These are phyloP conservation scores for Fraxinus xanthoxyloides DNA, from an alignment of 305 asterid species.

Conservation along the genomic window DNA sequence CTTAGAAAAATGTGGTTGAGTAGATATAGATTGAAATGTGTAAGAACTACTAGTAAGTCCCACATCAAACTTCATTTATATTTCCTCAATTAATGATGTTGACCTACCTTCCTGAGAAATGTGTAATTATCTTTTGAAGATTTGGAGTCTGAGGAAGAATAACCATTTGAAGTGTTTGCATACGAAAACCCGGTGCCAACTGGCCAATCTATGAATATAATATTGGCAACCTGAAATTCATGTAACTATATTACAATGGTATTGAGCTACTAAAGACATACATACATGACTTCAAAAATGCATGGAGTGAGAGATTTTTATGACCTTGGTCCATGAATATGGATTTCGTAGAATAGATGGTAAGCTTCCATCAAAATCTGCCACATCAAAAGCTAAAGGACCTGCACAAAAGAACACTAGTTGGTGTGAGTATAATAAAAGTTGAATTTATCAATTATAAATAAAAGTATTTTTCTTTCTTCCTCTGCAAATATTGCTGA, in stretches of 20 bases:
- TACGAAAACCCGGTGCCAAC: constrained; percentile 50
- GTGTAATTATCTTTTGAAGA: constrained; percentile 24
- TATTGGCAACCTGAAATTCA: constrained; percentile 33
- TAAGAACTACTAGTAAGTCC: background rate
- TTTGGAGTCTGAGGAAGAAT: constrained; percentile 32
- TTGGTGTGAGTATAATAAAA: background rate
- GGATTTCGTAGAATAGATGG: background rate
- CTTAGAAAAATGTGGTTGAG: background rate
- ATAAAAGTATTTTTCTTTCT: too few relatives aligned
- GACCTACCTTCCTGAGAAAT: constrained; percentile 36
- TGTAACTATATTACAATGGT: too few relatives aligned
- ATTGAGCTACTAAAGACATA: too few relatives aligned
- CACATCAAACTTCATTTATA: background rate
- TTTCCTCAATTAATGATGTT: too few relatives aligned
- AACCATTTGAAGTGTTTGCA: constrained; percentile 32
- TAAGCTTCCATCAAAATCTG: background rate
- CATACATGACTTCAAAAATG: background rate
- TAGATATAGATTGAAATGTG: too few relatives aligned
- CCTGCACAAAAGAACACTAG: background rate
- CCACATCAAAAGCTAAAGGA: background rate
- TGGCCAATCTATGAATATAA: constrained; percentile 47
- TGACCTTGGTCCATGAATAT: background rate
- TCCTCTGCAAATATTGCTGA: too few relatives aligned
- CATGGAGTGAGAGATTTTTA: background rate
- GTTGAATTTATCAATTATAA: too few relatives aligned